Evolutionary conservation across 2,329 filamentous ascomycete genomes (phyloP), one percentile per base, ranked within the genome.

Genomic region (Verticillium isaacii): DNA sequence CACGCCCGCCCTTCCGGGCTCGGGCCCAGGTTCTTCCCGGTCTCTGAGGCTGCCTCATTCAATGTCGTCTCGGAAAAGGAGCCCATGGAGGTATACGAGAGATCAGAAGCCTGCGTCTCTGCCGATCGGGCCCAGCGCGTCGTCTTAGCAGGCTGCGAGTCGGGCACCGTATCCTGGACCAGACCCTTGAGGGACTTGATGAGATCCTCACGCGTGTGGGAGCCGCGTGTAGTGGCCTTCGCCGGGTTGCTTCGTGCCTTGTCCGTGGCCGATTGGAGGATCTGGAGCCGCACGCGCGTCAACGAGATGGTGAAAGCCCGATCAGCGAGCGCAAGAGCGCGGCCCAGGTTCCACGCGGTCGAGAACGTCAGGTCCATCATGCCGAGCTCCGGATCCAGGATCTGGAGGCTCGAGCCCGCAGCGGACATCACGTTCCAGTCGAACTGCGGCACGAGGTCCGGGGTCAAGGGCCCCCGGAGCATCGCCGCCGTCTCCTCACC

Each of bases 331-430:
- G 77, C 80, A 37, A 80, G 57, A 3, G 70, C 70, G 25, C 72
- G 72, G 0, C 80, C 80, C 0, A 80, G 60, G 32, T 77, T 66
- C 80, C 79, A 82, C 0, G 80, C 80, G 0, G 69, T 60, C 0
- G 73, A 74, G 66, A 81, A 82, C 0, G 74, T 75, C 1, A 80
- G 58, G 62, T 82, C 79, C 73, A 81, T 78, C 5, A 81, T 65
- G 0, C 75, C 75, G 0, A 74, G 5, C 1, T 73, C 41, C 8
- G 64, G 60, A 55, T 82, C 79, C 0, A 80, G 60, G 19, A 81
- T 73, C 61, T 77, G 72, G n/a, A 77, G 65, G 34, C 79, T 72
- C 0, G 63, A 57, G 0, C 74, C 73, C 0, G 67, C 72, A 50
- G 70, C 77, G 8, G 77, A 79, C 39, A 45, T 45, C 15, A 45